These are phyloP conservation scores for Tolypocladium tundrense DNA, from an alignment of 2,329 filamentous ascomycete genomes.

Conservation along the genomic window DNA sequence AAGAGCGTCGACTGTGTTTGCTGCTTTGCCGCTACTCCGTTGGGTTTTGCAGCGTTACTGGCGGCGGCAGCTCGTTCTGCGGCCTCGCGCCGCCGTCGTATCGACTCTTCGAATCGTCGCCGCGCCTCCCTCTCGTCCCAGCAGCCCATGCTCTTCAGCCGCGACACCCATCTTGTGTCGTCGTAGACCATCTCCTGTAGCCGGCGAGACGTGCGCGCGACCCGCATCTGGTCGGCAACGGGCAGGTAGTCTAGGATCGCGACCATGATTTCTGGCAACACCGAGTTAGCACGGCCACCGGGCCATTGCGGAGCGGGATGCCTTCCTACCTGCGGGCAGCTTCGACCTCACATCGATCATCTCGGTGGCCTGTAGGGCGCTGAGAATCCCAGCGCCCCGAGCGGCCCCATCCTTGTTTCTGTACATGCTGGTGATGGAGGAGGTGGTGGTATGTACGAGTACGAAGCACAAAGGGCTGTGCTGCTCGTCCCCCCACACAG, in stretches of 20 bases:
- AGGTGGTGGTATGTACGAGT: neutral
- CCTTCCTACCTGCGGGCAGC: slow-evolving; percentile 63
- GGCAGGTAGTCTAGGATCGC: slow-evolving; percentile 84
- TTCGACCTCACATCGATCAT: slow-evolving; percentile 70
- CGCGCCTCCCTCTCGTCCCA: slow-evolving; percentile 89
- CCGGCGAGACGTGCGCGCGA: slow-evolving; percentile 73
- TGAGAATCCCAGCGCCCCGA: slow-evolving; percentile 50
- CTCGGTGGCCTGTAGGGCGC: slow-evolving; percentile 68
- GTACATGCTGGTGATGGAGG: slow-evolving; percentile 24
- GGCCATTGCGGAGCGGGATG: neutral
- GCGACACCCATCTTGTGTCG: slow-evolving; percentile 86
- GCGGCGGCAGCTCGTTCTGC: slow-evolving; percentile 13
- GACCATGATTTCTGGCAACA: slow-evolving; percentile 64
- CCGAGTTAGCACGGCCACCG: neutral
- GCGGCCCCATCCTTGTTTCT: slow-evolving; percentile 29
- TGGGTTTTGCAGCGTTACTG: slow-evolving; percentile 4
- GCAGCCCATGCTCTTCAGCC: slow-evolving; percentile 74
- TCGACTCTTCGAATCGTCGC: slow-evolving; percentile 64
- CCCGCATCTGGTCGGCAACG: slow-evolving; percentile 73
- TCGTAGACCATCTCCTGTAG: slow-evolving; percentile 99
- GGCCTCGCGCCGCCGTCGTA: slow-evolving; percentile 50
- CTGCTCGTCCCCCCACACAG: neutral
- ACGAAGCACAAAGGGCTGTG: neutral
- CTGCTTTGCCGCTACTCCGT: slow-evolving; percentile 9
- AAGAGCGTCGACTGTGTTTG: slow-evolving; percentile 49